Evolutionary conservation across 345 rosid species (phyloP).

Genomic region (Eucalyptus albens): DNA sequence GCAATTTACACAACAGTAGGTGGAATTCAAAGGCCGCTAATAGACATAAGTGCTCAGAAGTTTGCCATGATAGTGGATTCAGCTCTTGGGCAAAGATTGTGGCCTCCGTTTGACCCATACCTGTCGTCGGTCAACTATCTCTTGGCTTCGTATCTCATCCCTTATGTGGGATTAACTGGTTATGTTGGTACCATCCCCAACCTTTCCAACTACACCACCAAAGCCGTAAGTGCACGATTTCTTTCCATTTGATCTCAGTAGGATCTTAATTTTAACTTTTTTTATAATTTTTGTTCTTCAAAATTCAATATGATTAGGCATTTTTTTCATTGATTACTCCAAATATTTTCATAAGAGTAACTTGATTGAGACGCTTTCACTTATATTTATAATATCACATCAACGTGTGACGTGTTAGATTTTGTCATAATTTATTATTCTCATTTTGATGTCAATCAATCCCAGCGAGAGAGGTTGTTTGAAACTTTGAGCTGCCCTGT

Average conservation of each 20-base stretch:
- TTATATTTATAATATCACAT: neutral
- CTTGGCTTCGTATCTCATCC: slow-evolving; percentile 42
- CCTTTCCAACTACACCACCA: slow-evolving; percentile 14
- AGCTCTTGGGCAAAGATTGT: slow-evolving; percentile 30
- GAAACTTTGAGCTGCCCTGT: neutral
- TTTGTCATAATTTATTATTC: neutral
- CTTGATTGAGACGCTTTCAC: fast-evolving
- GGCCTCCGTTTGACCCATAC: slow-evolving; percentile 64
- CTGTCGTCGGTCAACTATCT: slow-evolving; percentile 32
- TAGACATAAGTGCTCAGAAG: slow-evolving; percentile 25
- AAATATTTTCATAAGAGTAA: neutral
- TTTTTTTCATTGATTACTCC: neutral
- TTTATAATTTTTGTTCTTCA: neutral
- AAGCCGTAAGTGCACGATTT: slow-evolving; percentile 14
- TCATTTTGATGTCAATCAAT: neutral
- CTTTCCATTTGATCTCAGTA: neutral
- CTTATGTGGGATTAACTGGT: slow-evolving; percentile 60
- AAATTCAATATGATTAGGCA: neutral
- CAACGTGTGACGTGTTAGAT: fast-evolving
- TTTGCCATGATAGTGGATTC: slow-evolving; percentile 32
- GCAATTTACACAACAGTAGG: slow-evolving; percentile 37
- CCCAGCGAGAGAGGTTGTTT: neutral
- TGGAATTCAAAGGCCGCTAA: slow-evolving; percentile 42
- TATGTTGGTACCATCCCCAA: slow-evolving; percentile 56
- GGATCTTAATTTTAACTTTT: neutral